phyloP scores from a whole-genome alignment of 106 monocot species.

The Dioscorea alata region DNA sequence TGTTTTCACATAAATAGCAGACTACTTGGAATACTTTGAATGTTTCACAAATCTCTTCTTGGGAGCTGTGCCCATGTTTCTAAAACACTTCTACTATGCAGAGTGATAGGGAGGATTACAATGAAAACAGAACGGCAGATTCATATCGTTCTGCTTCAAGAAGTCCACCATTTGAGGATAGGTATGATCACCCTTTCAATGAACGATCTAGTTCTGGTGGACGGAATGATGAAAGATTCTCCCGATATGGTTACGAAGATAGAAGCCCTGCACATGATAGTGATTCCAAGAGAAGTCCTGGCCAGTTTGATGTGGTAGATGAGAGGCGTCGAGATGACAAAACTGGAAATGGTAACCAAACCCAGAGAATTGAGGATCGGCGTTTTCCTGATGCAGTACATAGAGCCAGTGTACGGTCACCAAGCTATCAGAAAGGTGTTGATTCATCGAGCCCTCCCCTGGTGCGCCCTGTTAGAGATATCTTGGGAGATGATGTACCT shows the following conservation, averaged over 20 bases:
- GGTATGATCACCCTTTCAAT: slow-evolving; percentile 14
- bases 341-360: slow-evolving; percentile 43
- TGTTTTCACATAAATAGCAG: neutral
- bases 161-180: slow-evolving; percentile 57
- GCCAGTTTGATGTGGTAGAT: slow-evolving; percentile 51
- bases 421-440: slow-evolving; percentile 35
- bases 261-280: slow-evolving; percentile 67
- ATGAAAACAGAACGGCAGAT: slow-evolving; percentile 48
- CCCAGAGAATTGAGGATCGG: slow-evolving; percentile 42
- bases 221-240: slow-evolving; percentile 10
- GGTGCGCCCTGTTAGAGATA: slow-evolving; percentile 80
- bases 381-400: slow-evolving; percentile 32
- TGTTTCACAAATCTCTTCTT: neutral
- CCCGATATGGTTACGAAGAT: slow-evolving; percentile 44
- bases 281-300: slow-evolving; percentile 69
- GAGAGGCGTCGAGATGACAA: slow-evolving; percentile 58
- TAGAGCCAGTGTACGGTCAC: slow-evolving; percentile 49
- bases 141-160: slow-evolving; percentile 39
- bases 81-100: slow-evolving; percentile 2
- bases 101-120: slow-evolving; percentile 31
- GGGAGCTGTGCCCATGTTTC: neutral
- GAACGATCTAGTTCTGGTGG: slow-evolving; percentile 32
- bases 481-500: slow-evolving; percentile 67
- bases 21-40: neutral
- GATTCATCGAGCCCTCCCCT: slow-evolving; percentile 44